Conservation (phyloP, 352 stramenopile species). For the Phytopythium ostracodes region DNA sequence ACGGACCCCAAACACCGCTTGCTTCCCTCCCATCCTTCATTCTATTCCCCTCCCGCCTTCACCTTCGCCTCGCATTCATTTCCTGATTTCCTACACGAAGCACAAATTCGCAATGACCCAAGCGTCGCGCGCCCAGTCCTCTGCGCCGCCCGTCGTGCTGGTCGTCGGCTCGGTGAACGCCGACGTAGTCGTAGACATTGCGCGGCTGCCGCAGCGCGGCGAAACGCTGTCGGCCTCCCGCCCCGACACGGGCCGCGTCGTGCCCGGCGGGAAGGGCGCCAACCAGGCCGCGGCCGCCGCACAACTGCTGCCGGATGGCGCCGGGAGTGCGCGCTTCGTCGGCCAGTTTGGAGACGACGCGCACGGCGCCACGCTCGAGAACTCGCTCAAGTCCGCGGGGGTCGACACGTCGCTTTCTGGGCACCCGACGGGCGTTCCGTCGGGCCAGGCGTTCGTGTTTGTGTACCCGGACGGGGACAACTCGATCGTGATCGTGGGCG, state of each 20-base stretch:
- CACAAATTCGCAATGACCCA: neutral
- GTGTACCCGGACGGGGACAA: slow-evolving; percentile 81
- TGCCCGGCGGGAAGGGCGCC: slow-evolving; percentile 71
- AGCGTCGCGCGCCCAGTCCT: neutral
- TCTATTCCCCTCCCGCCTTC: neutral
- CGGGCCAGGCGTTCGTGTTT: slow-evolving; percentile 81
- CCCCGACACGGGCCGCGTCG: slow-evolving; percentile 56
- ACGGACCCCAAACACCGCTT: no score
- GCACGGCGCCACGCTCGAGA: slow-evolving; percentile 42
- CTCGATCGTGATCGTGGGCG: slow-evolving; percentile 81
- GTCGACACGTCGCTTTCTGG: slow-evolving; percentile 41
- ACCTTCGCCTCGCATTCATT: neutral
- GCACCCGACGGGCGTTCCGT: slow-evolving; percentile 35
- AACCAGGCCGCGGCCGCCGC: slow-evolving; percentile 72
- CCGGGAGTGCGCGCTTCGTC: slow-evolving; percentile 32
- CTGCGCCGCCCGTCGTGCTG: slow-evolving; percentile 27
- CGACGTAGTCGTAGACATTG: slow-evolving; percentile 75
- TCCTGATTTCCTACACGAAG: neutral
- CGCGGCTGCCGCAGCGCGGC: slow-evolving; percentile 55
- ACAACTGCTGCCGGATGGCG: slow-evolving; percentile 29
- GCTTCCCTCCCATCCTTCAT: no score
- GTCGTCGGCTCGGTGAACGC: slow-evolving; percentile 84
- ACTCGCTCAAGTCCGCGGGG: slow-evolving; percentile 21
- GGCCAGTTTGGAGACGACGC: slow-evolving; percentile 76
- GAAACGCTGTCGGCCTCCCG: slow-evolving; percentile 60